Percentiles rank a stretch among this genome's conserved stretches.
phyloP scores from a whole-genome alignment of 169 alveolate species.

The Cryptosporidium andersoni region DNA sequence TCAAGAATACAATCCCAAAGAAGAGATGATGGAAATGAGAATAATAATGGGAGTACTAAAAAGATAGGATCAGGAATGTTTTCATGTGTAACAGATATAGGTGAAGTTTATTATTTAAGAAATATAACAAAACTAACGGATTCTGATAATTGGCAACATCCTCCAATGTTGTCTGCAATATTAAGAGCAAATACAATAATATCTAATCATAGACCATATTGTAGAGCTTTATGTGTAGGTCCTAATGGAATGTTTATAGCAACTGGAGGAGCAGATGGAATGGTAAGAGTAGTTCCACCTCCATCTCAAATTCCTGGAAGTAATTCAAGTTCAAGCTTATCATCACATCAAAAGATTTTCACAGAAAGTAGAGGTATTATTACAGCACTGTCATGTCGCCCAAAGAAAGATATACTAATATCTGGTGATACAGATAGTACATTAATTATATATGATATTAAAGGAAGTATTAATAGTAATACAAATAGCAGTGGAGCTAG shows the following conservation, averaged over 20 bases:
- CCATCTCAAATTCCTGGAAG: conserved; percentile 33
- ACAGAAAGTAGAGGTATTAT: conserved; percentile 67
- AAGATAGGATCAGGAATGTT: not conserved
- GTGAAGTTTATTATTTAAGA: conserved; percentile 26
- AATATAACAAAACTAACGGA: conserved; percentile 20
- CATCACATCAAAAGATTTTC: conserved; percentile 62
- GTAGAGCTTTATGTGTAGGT: conserved; percentile 54
- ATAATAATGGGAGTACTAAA: not conserved
- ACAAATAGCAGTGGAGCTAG: conserved; percentile 1
- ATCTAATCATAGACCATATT: conserved; percentile 68
- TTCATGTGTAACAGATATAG: not conserved
- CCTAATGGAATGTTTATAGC: conserved; percentile 57
- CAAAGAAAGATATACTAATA: conserved; percentile 31
- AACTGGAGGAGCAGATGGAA: conserved; percentile 71
- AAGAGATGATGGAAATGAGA: conserved; percentile 7
- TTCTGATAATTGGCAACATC: conserved; percentile 21
- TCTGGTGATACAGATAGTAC: conserved; percentile 62
- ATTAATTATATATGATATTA: conserved; percentile 48
- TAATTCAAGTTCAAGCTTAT: conserved; percentile 13
- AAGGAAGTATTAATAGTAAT: conserved; percentile 39
- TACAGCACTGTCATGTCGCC: conserved; percentile 39
- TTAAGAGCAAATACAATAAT: conserved; percentile 40
- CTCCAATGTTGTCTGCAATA: conserved; percentile 40
- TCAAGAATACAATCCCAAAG: conserved; percentile 19
- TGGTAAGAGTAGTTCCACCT: conserved; percentile 56